phyloP scores from a whole-genome alignment of 2,329 filamentous ascomycete species.

The Xylaria sp. region DNA sequence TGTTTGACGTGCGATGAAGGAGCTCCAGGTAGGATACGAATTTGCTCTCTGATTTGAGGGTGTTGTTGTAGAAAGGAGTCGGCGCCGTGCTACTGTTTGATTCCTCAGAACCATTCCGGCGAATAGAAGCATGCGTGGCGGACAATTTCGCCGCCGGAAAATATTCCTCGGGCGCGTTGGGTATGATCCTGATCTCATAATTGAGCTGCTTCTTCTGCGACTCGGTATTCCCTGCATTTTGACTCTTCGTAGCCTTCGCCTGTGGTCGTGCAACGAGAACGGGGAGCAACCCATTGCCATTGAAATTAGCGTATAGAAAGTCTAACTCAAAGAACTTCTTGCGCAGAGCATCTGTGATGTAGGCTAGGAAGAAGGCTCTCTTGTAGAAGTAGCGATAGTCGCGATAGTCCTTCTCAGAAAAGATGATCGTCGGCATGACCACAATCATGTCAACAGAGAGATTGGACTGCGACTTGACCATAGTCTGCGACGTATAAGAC shows the following conservation, averaged over 20 bases:
- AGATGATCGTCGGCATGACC: conserved; percentile 81
- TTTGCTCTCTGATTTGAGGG: conserved; percentile 80
- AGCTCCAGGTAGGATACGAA: conserved; percentile 80
- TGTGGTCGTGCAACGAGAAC: conserved; percentile 63
- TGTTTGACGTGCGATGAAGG: conserved; percentile 74
- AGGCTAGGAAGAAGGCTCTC: conserved; percentile 89
- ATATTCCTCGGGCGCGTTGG: conserved; percentile 73
- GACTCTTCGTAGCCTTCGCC: conserved; percentile 43
- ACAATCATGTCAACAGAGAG: conserved; percentile 84
- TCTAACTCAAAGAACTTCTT: conserved; percentile 65
- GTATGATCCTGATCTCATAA: conserved; percentile 79
- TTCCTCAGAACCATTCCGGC: conserved; percentile 61
- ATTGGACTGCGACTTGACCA: conserved; percentile 69
- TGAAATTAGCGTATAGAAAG: conserved; percentile 71
- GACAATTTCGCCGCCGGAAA: conserved; percentile 79
- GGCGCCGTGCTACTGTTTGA: conserved; percentile 58
- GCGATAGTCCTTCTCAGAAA: conserved; percentile 94
- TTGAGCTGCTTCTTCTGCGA: conserved; percentile 49
- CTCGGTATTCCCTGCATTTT: conserved; percentile 37
- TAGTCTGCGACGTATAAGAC: conserved; percentile 82
- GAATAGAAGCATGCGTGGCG: conserved; percentile 76
- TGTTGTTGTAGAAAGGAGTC: conserved; percentile 91
- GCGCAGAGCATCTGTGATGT: conserved; percentile 77
- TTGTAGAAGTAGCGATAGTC: conserved; percentile 96
- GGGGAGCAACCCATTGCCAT: conserved; percentile 82